Conservation (phyloP, 805 yeast species). For the Wickerhamomyces mucosus region DNA sequence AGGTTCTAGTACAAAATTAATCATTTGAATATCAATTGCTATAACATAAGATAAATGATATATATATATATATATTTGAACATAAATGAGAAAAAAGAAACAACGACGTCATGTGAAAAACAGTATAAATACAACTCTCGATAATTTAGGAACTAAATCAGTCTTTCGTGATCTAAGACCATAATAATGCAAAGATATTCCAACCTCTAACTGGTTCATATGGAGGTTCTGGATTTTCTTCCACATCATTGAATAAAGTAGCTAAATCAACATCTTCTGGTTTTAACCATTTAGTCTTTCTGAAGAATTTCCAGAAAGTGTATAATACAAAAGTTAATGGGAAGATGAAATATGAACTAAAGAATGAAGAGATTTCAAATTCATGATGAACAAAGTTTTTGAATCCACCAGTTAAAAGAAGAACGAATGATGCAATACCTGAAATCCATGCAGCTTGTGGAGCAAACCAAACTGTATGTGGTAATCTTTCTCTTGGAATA, state of each 20-base stretch:
- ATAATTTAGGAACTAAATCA: background rate
- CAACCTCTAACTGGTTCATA: slow-evolving; percentile 10
- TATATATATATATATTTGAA: background rate
- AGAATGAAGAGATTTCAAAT: slow-evolving; percentile 12
- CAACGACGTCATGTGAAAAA: background rate
- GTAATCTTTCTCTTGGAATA: slow-evolving; percentile 13
- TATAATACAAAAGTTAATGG: slow-evolving; percentile 23
- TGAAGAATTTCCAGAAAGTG: slow-evolving; percentile 25
- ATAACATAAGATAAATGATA: too few relatives aligned
- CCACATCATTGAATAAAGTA: slow-evolving; percentile 22
- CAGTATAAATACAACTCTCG: background rate
- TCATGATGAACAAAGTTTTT: slow-evolving; percentile 25
- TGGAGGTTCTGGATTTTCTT: slow-evolving; percentile 23
- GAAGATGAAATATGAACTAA: slow-evolving; percentile 13
- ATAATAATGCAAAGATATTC: slow-evolving; percentile 11
- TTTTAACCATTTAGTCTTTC: slow-evolving; percentile 23
- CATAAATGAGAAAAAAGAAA: slow-evolving; percentile 1
- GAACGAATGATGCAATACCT: slow-evolving; percentile 16
- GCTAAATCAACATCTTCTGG: slow-evolving; percentile 33
- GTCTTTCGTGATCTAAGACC: too few relatives aligned
- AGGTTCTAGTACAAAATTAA: too few relatives aligned
- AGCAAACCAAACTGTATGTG: slow-evolving; percentile 9
- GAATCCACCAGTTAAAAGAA: slow-evolving; percentile 29
- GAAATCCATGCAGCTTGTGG: slow-evolving; percentile 26
- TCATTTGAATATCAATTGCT: too few relatives aligned